Base-by-base conservation (phyloP, 176 grass and related monocot species). In the Cenchrus americanus region DNA sequence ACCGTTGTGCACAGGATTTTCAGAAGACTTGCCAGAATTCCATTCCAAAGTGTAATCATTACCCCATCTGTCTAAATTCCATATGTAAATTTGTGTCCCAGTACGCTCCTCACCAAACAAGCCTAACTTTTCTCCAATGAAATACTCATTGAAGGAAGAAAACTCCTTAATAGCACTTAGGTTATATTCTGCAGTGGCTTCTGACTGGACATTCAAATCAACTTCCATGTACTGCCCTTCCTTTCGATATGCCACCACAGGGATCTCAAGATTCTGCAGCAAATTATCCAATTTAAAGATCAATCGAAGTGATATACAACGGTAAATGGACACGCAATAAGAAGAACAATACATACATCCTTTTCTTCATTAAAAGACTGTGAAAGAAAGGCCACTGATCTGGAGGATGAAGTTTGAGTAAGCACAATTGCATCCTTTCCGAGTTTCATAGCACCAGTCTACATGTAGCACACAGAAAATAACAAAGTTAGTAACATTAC, bases 31-130 rank as follows among this genome's bases (percentile, higher is more conserved):
- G 44, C 80, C 89, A 59, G 88, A 84, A 82, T 69, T 79, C 94
- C 94, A 97, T 32, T 94, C 92, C 77, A 97, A 75, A 73, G 80
- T 92, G 53, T 85, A 92, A 73, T 97, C 44, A 59, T 82, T 77
- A 64, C 94, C 94, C 94, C 94, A 94, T 86, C 69, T 90, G 80
- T 97, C 92, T 78, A 97, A 86, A 91, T 97, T 94, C 94, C 94
- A 97, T 74, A 97, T 92, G 51, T 91, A 97, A 50, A 97, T 89
- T 47, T 94, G 94, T 62, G 94, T 92, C 64, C 94, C 90, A 34
- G 90, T 92, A 70, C 89, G 77, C 14, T 65, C 67, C 73, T 88
- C 89, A 80, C 94, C 92, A 90, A 97, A 97, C 50, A 80, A 53
- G 37, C 92, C 85, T 73, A 94, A 61, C 41, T 91, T 92, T 84